Evolutionary conservation across 2,329 filamentous ascomycete species (phyloP), one percentile per base, ranked within the genome.

Genomic region (Ophiostoma tasmaniense): DNA sequence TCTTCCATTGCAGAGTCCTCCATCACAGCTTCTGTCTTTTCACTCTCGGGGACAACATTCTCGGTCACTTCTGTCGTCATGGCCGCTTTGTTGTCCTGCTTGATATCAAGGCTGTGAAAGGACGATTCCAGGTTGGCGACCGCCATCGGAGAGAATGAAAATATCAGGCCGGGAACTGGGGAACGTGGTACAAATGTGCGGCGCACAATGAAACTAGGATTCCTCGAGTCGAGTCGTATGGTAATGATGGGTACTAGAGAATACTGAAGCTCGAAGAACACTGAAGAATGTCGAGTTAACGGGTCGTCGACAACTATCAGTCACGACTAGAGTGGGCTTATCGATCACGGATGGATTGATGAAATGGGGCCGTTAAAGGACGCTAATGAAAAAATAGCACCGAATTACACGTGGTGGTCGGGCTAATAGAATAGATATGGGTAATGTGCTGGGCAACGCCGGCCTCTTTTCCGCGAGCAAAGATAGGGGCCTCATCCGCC

Each of bases 361-460:
- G 65, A 25, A 35, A 61, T 61, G 39, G 68, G 28, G 33, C 42
- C 52, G 28, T 61, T 10, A 55, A 35, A 59, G 37, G 37, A 35
- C 68, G 65, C 68, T 69, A 69, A 67, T 25, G 52, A 64, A n/a
- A 64, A 64, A 55, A 64, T n/a, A 69, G 65, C 52, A 62, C 61
- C n/a, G 30, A 22, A 35, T 64, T 64, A 64, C 33, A 64, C 8
- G 33, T 64, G 59, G 30, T 64, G 61, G 61, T 37, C 61, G 20
- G 42, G 64, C 55, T 50, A 64, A 66, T 59, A 33, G 8, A 52
- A 42, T 25, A 39, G 45, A 42, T 42, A 17, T 39, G 37, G 68
- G 45, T 52, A 65, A 55, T 25, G 22, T 55, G 50, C 50, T 55
- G 50, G 22, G 50, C 50, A 39, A 64, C 42, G 39, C 55, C 17